Base-by-base conservation (phyloP, 148 eudicot species). In the Selenicereus undatus region DNA sequence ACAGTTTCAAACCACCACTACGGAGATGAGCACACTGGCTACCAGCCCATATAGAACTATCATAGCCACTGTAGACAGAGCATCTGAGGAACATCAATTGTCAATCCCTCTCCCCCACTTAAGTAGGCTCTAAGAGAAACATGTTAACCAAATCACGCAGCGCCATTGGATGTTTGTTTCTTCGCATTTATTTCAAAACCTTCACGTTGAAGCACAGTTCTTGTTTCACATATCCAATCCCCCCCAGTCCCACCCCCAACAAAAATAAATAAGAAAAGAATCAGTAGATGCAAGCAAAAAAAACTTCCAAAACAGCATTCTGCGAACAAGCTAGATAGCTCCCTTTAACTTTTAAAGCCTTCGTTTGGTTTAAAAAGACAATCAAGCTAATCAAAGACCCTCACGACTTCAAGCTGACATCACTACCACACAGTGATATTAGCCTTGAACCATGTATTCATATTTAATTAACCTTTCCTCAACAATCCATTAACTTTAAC, bases 361-460 rank as follows among this genome's bases (percentile, higher is more conserved):
- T 45, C 2, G 50, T 45, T 45, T 45, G 1, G 50, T 45, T 45
- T 45, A 50, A 17, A 29, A 17, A 4, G 24, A 22, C 68, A 71
- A 64, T 29, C 78, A 75, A 74, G 30, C 39, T 45, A 73, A 39
- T 39, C 11, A 71, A 78, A 73, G 74, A 7, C 43, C 43, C 43
- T 4, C 43, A 39, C 7, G 26, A 11, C 69, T 65, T 78, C 68
- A 21, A 43, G 78, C 78, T 78, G 48, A 50, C 18, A 70, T 51
- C 20, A 42, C 27, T 70, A 16, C 26, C 68, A 10, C 24, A 26
- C 36, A 42, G 14, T 75, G 20, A 66, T 42, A 66, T 32, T n/a
- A 36, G 54, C 54, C 75, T 21, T 2, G 24, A 3, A 62, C 1
- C 30, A 26, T 50, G 43, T 73, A 39, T 42, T n/a, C 6, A n/a